Conservation (phyloP, 192 early-diverging fungal genomes). For the Coemansia sp. region DNA sequence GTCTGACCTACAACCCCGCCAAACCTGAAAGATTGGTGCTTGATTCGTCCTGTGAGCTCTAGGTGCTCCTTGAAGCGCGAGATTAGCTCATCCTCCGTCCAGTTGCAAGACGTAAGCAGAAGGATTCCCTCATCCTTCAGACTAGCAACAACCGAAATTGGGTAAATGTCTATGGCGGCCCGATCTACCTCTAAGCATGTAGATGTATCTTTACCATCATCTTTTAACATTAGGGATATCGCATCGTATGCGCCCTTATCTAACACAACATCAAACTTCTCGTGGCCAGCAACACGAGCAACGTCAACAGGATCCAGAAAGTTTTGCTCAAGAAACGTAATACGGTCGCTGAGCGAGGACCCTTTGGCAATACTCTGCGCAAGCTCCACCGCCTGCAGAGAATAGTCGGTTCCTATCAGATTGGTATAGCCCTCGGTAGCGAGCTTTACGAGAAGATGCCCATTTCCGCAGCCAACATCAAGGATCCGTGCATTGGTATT, state of each 20-base stretch:
- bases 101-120: conserved; percentile 92
- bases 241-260: conserved; percentile 97
- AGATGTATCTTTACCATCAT: conserved; percentile 15
- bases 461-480: conserved; percentile 93
- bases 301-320: conserved; percentile 58
- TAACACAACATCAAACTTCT: conserved; percentile 61
- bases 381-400: conserved; percentile 69
- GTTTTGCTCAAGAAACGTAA: conserved; percentile 61
- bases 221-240: conserved; percentile 68
- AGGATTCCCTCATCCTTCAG: conserved; percentile 62
- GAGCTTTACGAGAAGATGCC: conserved; percentile 79
- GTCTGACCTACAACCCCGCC: conserved; percentile 87
- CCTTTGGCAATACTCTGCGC: conserved; percentile 62
- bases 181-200: conserved; percentile 45
- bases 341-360: conserved; percentile 41
- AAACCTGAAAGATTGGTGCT: conserved; percentile 84
- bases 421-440: conserved; percentile 67
- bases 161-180: conserved; percentile 56
- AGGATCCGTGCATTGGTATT: conserved; percentile 54
- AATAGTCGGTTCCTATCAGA: conserved; percentile 85
- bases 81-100: conserved; percentile 84
- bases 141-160: conserved; percentile 60
- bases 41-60: conserved; percentile 65
- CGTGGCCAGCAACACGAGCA: conserved; percentile 23
- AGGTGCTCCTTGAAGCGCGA: conserved; percentile 57